Base-by-base conservation (phyloP, 2,329 filamentous ascomycete species). In the Annulohypoxylon truncatum region DNA sequence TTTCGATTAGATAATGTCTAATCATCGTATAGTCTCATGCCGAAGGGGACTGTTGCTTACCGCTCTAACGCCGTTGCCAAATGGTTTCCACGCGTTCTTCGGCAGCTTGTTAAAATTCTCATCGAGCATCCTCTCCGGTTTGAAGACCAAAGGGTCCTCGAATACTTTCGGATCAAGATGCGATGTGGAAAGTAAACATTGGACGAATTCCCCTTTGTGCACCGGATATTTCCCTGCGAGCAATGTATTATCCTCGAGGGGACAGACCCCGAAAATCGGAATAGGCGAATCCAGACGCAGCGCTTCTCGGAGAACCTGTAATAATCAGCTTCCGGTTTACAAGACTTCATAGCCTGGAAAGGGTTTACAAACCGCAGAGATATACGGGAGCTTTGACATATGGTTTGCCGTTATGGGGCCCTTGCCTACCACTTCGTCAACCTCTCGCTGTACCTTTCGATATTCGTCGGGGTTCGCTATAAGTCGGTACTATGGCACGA, bases 121-220 rank as follows among this genome's bases (percentile, higher is more conserved):
- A 29, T 87, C 85, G 1, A 89, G 78, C 86, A 90, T 89, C 20
- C 89, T 79, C 72, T 90, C 88, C 0, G 88, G 87, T 47, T 79
- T 81, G 76, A 89, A 90, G 46, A 85, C 81, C 2, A 83, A 78
- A 0, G 86, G 85, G 67, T 90, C 85, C 0, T 87, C 87, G 53
- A 80, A 90, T 0, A 89, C 83, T 3, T 77, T 76, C 0, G 84
- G 85, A 68, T 90, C 88, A 1, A 80, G 80, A 29, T 89, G 87
- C 18, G 84, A 75, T 51, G 81, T 81, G 44, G 79, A 72, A 8
- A 89, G 75, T n/a, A 87, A 66, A 8, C 79, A 72, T 0, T 82
- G 55, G 29, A 89, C 76, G 0, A 77, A 58, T 31, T 85, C 80
- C 22, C 80, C 82, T 15, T 80, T 77, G 0, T 79, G 75, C 12